These are phyloP conservation scores for Aphanomyces astaci DNA, from an alignment of 352 stramenopile genomes.

Conservation along the genomic window DNA sequence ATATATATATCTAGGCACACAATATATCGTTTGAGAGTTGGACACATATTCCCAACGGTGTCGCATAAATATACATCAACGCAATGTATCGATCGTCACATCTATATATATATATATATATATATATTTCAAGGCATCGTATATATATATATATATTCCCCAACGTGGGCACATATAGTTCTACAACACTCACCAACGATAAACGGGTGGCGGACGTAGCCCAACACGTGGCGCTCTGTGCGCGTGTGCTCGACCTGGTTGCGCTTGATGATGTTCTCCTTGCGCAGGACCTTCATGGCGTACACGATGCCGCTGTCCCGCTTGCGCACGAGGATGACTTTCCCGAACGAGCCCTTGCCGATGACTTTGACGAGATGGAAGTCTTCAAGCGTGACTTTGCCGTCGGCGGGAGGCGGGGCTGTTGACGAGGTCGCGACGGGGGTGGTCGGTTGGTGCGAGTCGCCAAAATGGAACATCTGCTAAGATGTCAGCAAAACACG, in stretches of 20 bases:
- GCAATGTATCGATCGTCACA: too few species aligned
- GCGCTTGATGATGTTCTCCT: conserved; percentile 98
- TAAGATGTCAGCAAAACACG: not conserved
- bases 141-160: too few species aligned
- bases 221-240: conserved; percentile 95
- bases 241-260: conserved; percentile 99
- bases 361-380: conserved; percentile 98
- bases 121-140: too few species aligned
- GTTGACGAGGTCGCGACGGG: not conserved
- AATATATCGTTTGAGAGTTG: too few species aligned
- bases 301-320: conserved; percentile 90
- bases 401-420: conserved; percentile 23
- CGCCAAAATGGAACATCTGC: conserved; percentile 70
- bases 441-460: conserved; percentile 48
- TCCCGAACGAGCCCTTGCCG: conserved; percentile 93
- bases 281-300: conserved; percentile 98
- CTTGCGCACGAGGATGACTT: conserved; percentile 95
- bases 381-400: conserved; percentile 82
- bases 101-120: too few species aligned
- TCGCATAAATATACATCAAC: too few species aligned
- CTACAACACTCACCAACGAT: conserved; percentile 78
- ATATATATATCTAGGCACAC: too few species aligned
- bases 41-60: too few species aligned
- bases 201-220: conserved; percentile 96
- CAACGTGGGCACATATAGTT: too few species aligned